Conservation (phyloP, 208 protist species). For the Crithidia mellificae region DNA sequence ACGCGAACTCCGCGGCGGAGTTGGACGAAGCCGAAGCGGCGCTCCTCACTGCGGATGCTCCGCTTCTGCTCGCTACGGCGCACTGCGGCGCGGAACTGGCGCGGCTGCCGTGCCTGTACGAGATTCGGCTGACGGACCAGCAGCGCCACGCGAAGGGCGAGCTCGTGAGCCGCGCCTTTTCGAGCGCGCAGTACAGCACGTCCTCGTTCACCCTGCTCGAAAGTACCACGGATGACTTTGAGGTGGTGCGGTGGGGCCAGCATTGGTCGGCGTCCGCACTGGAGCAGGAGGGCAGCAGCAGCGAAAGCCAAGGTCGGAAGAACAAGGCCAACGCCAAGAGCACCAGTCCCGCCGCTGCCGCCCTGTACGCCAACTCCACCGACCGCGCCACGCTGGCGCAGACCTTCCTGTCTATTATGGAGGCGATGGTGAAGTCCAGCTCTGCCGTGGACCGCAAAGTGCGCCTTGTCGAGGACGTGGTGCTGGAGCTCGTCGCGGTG, state of each 20-base stretch:
- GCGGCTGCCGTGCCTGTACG: constrained; percentile 42
- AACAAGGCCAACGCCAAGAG: neutral
- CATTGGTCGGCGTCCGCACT: constrained; percentile 24
- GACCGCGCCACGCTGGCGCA: constrained; percentile 75
- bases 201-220: constrained; percentile 44
- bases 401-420: constrained; percentile 75
- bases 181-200: constrained; percentile 52
- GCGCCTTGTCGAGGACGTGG: constrained; percentile 65
- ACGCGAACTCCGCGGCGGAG: neutral
- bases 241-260: constrained; percentile 64
- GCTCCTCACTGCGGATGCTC: neutral
- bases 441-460: constrained; percentile 41
- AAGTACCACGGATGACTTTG: constrained; percentile 48
- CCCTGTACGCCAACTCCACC: constrained; percentile 45
- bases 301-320: neutral
- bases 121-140: constrained; percentile 71
- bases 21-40: constrained; percentile 1
- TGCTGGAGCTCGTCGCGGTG: constrained; percentile 68
- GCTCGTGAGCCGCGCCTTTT: constrained; percentile 63
- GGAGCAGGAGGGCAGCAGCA: neutral
- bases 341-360: constrained; percentile 13
- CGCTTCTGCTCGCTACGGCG: neutral
- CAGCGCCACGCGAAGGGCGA: constrained; percentile 86
- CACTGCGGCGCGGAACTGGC: constrained; percentile 6
- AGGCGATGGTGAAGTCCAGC: constrained; percentile 62